Base-by-base conservation (phyloP, 2,329 filamentous ascomycete genomes). In the Raffaelea albimanens region DNA sequence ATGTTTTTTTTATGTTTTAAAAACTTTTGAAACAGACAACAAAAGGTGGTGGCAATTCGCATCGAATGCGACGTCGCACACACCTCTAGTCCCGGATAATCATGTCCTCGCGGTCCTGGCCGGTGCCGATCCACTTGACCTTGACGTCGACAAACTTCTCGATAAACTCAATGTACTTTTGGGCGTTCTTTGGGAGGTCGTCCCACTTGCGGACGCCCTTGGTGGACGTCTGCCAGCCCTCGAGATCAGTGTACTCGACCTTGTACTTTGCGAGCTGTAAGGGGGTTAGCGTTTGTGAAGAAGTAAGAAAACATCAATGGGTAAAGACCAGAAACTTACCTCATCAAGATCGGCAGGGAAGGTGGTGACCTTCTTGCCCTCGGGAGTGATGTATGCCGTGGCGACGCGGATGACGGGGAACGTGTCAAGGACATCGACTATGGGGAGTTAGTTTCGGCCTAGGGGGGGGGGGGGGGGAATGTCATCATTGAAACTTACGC, bases 331-430 rank as follows among this genome's bases (percentile, higher is more conserved):
- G 11, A 19, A 42, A n/a, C 43, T 16, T n/a, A 46, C 40, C 40
- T 48, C 49, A 44, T 40, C 43, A 16, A 80, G 70, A 57, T 84
- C 76, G 8, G 82, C 80, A 4, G 75, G 85, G 72, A 85, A 87
- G 13, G 73, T 78, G 18, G 75, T 69, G 11, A 84, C 63, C 47
- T 68, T 66, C 58, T 75, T 59, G 40, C 66, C 66, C 0, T 65
- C 67, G 38, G 66, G 60, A 46, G 70, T 62, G 56, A 72, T 73
- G 67, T 95, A 95, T 2, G 78, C 80, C 14, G 84, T 77, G 18
- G 84, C 85, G 44, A 87, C 72, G 49, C 89, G 85, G 65, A 94
- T 76, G 58, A 80, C 82, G 10, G 77, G 71, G 61, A 95, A 88
- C 29, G 77, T 77, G 61, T 89, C 85, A 16, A 89, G 72, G 34